Percentiles rank a stretch among this genome's conserved stretches.
These are phyloP conservation scores for Xylaria nigripes DNA, from an alignment of 495 filamentous ascomycete genomes.

Conservation along the genomic window DNA sequence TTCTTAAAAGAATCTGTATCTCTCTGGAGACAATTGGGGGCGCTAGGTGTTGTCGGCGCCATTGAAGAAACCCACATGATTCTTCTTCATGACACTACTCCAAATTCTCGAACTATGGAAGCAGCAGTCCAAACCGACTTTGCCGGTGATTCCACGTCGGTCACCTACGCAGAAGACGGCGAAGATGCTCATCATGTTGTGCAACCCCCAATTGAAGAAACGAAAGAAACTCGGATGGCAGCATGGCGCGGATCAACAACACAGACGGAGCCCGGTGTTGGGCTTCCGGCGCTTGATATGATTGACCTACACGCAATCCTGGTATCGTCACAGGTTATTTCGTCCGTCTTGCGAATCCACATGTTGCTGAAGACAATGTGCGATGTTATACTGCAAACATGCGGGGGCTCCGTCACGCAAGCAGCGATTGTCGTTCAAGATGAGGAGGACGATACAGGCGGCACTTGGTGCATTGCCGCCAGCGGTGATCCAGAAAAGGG, in stretches of 20 bases:
- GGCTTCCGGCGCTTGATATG: conserved; percentile 60
- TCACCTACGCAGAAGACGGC: conserved; percentile 44
- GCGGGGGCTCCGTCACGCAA: conserved; percentile 66
- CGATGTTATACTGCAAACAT: conserved; percentile 80
- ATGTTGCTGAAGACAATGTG: conserved; percentile 81
- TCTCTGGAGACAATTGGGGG: conserved; percentile 66
- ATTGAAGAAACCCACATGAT: conserved; percentile 64
- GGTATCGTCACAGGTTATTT: conserved; percentile 82
- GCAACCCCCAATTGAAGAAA: conserved; percentile 39
- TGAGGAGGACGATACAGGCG: conserved; percentile 49
- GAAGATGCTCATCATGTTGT: conserved; percentile 47
- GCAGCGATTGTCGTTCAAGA: conserved; percentile 73
- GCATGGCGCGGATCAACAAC: conserved; percentile 51
- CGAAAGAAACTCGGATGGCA: conserved; percentile 54
- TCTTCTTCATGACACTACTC: conserved; percentile 58
- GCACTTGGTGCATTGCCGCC: conserved; percentile 64
- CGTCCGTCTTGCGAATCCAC: conserved; percentile 78
- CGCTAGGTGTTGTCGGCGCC: conserved; percentile 62
- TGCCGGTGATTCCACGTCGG: conserved; percentile 51
- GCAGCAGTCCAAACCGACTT: conserved; percentile 68
- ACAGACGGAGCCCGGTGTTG: conserved; percentile 38
- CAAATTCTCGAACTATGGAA: conserved; percentile 54
- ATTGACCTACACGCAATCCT: conserved; percentile 82
- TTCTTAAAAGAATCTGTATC: conserved; percentile 64
- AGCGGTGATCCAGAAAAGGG: conserved; percentile 62